A percentile compares a stretch with the other conserved stretches of the same genome.
Conservation (phyloP, 1,284 basidiomycete genomes). For the Vanrija sp. region DNA sequence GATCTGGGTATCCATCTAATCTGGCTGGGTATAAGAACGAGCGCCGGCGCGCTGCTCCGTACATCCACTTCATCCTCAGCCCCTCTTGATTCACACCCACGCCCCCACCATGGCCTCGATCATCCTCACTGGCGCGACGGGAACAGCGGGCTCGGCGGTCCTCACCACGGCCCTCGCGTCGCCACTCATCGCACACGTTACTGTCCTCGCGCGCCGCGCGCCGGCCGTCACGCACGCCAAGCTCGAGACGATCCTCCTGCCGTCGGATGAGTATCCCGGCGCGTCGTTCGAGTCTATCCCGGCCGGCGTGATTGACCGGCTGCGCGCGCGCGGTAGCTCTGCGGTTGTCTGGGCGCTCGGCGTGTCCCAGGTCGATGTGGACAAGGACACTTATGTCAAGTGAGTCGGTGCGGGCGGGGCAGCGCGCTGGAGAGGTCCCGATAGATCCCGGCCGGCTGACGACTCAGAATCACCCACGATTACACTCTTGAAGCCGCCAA, state of each 20-base stretch:
- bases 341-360: constrained; percentile 33
- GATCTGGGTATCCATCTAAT: no score
- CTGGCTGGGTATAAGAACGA: no score
- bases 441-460: no score
- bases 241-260: constrained; percentile 22
- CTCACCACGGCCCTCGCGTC: constrained; percentile 25
- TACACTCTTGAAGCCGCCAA: constrained; percentile 22
- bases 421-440: no score
- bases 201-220: constrained; percentile 26
- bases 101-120: constrained; percentile 20
- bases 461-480: constrained; percentile 29
- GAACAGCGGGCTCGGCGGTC: constrained; percentile 30
- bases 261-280: constrained; percentile 22
- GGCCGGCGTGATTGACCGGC: constrained; percentile 10
- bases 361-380: constrained; percentile 29
- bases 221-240: constrained; percentile 16
- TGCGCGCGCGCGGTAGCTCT: constrained; percentile 8
- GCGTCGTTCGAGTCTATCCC: constrained; percentile 28
- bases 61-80: neutral
- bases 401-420: constrained; percentile 7
- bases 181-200: constrained; percentile 22
- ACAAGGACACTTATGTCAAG: constrained; percentile 31
- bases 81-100: neutral
- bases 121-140: constrained; percentile 34
- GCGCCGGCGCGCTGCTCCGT: no score